Conservation (phyloP, 2,329 filamentous ascomycete genomes). For the Neofusicoccum sp. region DNA sequence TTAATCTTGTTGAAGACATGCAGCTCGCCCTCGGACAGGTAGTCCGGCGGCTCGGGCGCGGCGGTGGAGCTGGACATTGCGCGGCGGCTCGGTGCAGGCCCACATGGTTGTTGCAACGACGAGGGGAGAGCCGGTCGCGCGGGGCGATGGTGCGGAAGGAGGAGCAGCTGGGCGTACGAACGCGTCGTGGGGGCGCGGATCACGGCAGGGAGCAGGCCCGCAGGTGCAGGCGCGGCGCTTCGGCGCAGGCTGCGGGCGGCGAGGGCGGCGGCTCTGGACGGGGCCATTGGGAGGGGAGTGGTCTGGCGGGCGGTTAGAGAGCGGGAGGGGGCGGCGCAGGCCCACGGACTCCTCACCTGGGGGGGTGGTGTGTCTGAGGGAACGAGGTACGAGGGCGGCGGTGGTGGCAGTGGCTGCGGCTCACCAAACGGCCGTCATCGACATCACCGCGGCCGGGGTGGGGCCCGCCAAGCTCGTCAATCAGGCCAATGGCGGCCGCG, state of each 20-base stretch:
- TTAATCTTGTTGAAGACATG: conserved; percentile 49
- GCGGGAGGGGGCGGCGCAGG: neutral
- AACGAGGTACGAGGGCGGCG: no score
- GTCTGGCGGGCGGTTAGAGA: neutral
- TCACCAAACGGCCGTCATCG: neutral
- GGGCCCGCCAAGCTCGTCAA: neutral
- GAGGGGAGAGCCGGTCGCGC: neutral
- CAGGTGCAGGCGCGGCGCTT: neutral
- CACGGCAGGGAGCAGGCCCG: neutral
- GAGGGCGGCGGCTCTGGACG: conserved; percentile 3
- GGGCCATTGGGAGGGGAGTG: conserved; percentile 3
- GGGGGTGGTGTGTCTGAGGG: neutral
- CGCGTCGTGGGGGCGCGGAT: neutral
- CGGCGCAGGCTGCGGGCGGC: conserved; percentile 4
- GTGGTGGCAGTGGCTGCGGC: neutral
- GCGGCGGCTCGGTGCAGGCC: neutral
- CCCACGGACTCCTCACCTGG: neutral
- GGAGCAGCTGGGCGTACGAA: neutral
- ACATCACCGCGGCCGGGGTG: conserved; percentile 7
- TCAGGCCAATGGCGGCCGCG: neutral
- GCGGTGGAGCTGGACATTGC: neutral
- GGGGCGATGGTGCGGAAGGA: neutral
- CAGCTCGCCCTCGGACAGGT: conserved; percentile 46
- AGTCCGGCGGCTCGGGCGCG: conserved; percentile 42
- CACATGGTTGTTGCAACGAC: neutral